Evolutionary conservation across 2,329 filamentous ascomycete genomes (phyloP).

Genomic region (Mycosphaerella sp.): DNA sequence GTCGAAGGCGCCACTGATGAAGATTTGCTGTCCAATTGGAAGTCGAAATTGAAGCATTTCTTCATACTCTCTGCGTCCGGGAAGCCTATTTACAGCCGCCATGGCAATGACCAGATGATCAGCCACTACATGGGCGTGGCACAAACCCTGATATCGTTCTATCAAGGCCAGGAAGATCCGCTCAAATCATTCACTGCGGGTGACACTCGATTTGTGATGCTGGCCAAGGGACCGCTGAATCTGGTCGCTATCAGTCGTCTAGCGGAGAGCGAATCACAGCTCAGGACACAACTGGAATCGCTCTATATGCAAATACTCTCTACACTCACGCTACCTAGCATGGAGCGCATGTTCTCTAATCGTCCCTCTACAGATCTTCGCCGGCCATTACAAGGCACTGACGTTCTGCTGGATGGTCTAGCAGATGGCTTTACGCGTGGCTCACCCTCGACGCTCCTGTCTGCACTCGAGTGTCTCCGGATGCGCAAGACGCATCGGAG

Average conservation of each 20-base stretch:
- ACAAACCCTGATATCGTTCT: constrained; percentile 97
- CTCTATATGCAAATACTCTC: constrained; percentile 98
- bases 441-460: constrained; percentile 80
- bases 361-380: constrained; percentile 91
- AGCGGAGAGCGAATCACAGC: constrained; percentile 83
- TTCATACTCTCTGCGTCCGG: constrained; percentile 92
- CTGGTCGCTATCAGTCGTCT: constrained; percentile 89
- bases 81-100: constrained; percentile 94
- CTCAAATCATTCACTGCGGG: constrained; percentile 84
- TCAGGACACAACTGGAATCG: constrained; percentile 81
- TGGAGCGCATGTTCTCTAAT: constrained; percentile 80
- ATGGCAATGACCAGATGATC: constrained; percentile 83
- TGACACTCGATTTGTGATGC: constrained; percentile 75
- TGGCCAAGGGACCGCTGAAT: constrained; percentile 80
- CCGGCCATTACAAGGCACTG: constrained; percentile 83
- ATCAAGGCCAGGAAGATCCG: constrained; percentile 70
- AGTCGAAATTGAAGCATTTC: constrained; percentile 92
- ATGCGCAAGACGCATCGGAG: constrained; percentile 82
- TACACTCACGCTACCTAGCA: constrained; percentile 79
- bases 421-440: constrained; percentile 92
- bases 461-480: constrained; percentile 87
- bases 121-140: constrained; percentile 92
- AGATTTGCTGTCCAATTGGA: constrained; percentile 65
- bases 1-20: constrained; percentile 51
- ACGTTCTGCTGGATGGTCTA: constrained; percentile 81